Evolutionary conservation across 2,329 filamentous ascomycete species (phyloP), one percentile per base, ranked within the genome.

Genomic region (Hawksworthiomyces lignivorus): DNA sequence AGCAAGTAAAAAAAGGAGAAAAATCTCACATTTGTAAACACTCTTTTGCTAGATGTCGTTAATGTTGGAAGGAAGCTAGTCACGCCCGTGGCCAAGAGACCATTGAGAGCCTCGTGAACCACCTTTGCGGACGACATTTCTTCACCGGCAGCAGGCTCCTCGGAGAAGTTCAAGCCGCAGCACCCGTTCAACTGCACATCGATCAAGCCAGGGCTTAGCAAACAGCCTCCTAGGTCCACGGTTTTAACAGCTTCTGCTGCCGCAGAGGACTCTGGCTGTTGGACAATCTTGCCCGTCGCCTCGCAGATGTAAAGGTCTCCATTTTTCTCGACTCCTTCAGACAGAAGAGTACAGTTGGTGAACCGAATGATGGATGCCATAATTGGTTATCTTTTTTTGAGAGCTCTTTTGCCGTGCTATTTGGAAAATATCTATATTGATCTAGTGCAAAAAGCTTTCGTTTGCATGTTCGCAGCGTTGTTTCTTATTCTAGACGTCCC

Each of bases 171-270:
- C 65, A 92, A 89, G 37, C 86, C 86, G 53, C 86, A 87, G 7
- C 82, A 85, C 39, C 87, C 87, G 53, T 94, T 94, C 52, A 94
- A 77, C 61, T 94, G 87, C 26, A 82, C 82, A 51, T 94, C 87
- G 52, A 94, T 88, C 55, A 94, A 72, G 17, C 87, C 87, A 0
- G 87, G 85, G 1, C 82, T 76, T 14, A 94, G 59, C 50, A 92
- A 15, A 4, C 36, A 28, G 28, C 5, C 87, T 84, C 1, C 77
- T 67, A 36, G 70, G 64, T 31, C 77, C 70, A 43, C 82, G 70
- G 51, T 77, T 75, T 55, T 82, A 86, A 56, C 78, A 78, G 24
- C 66, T 64, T 34, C 70, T 64, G 51, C 78, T 75, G 50, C 70
- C 84, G 49, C 80, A 73, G 39, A 92, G 69, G 54, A 12, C 24